Conservation (phyloP, 2,329 filamentous ascomycete species). For the Fusarium chaquense region DNA sequence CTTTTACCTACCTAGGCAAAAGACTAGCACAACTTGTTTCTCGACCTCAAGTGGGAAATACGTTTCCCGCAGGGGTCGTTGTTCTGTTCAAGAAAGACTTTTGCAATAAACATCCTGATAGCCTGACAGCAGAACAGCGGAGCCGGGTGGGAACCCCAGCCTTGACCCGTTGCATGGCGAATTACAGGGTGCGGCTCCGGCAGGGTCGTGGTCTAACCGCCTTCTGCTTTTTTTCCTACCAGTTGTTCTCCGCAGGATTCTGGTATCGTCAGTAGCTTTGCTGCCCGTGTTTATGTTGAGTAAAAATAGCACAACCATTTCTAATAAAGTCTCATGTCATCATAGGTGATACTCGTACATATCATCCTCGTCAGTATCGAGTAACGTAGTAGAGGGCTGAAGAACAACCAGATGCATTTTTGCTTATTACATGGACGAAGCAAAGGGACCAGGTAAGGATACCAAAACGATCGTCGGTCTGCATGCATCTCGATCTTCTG, state of each 20-base stretch:
- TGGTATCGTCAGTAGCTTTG: neutral
- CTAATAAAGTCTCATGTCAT: neutral
- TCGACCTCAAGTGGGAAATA: neutral
- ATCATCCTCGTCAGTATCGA: neutral
- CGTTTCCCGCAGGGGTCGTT: neutral
- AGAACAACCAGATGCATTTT: conserved; percentile 14
- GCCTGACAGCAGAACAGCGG: conserved; percentile 29
- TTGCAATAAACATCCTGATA: neutral
- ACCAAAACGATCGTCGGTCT: conserved; percentile 31
- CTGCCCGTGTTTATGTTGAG: neutral
- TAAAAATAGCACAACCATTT: neutral
- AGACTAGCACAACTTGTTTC: neutral
- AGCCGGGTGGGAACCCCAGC: conserved; percentile 37
- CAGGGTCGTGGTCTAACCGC: conserved; percentile 21
- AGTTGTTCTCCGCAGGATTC: conserved; percentile 11
- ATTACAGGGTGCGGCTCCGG: conserved; percentile 35
- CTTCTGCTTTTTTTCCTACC: conserved; percentile 5
- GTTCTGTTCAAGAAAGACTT: neutral
- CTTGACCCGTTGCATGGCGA: conserved; percentile 33
- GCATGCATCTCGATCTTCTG: conserved; percentile 42
- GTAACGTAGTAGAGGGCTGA: neutral
- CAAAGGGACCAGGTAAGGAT: conserved; percentile 18
- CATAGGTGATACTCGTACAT: no score
- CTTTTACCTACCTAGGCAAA: neutral
- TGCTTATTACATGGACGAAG: conserved; percentile 9